A percentile compares a stretch with the other conserved stretches of the same genome.
These are phyloP conservation scores for Craspedostauros australis DNA, from an alignment of 108 stramenopile species.

Conservation along the genomic window DNA sequence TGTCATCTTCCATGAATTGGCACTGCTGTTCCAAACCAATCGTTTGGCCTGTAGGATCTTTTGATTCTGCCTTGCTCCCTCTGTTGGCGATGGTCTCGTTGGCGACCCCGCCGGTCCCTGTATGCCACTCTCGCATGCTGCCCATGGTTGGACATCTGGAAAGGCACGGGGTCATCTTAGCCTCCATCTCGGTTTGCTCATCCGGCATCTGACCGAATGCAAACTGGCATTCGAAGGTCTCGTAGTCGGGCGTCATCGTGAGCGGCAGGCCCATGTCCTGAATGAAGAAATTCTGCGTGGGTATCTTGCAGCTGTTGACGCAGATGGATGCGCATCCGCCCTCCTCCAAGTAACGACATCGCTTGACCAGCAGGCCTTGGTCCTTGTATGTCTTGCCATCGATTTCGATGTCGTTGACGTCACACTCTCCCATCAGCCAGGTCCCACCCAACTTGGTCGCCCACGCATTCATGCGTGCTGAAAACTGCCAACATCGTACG, in stretches of 20 bases:
- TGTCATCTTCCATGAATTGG: too few species aligned
- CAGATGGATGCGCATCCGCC: constrained; percentile 86
- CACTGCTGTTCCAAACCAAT: too few species aligned
- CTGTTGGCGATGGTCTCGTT: not conserved
- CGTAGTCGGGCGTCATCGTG: constrained; percentile 86
- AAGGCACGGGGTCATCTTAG: constrained; percentile 67
- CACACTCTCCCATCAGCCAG: constrained; percentile 90
- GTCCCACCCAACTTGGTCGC: constrained; percentile 78
- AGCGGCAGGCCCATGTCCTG: constrained; percentile 82
- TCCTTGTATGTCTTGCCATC: constrained; percentile 37
- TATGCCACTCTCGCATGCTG: constrained; percentile 52
- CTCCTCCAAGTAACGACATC: constrained; percentile 92
- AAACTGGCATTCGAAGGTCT: constrained; percentile 84
- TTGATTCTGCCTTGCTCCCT: too few species aligned
- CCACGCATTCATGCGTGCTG: constrained; percentile 85
- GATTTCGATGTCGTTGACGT: constrained; percentile 73
- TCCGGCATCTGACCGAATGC: constrained; percentile 65
- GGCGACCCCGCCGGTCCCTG: constrained; percentile 2
- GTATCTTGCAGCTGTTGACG: constrained; percentile 92
- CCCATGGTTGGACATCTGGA: constrained; percentile 70
- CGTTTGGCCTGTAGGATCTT: too few species aligned
- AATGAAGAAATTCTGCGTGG: constrained; percentile 87
- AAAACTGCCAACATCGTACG: constrained; percentile 29
- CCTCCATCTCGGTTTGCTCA: constrained; percentile 48
- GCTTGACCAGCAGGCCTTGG: constrained; percentile 81